Evolutionary conservation across 2,329 filamentous ascomycete species (phyloP), one percentile per base, ranked within the genome.

Genomic region (Aspergillus phoenicis): DNA sequence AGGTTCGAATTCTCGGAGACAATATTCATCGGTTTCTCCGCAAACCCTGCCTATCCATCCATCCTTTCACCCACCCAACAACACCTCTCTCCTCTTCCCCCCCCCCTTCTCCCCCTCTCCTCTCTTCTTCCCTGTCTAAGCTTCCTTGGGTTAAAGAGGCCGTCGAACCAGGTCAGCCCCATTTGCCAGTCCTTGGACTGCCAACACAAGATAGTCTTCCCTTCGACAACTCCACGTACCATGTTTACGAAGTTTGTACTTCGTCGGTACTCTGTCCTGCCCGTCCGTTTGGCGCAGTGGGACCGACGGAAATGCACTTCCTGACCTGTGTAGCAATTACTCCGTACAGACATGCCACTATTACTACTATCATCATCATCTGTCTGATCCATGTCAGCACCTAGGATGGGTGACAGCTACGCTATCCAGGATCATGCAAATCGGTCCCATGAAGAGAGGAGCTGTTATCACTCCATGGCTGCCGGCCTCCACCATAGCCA

Each of bases 1-100:
- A 63, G 63, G 48, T 62, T 66, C 60, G 64, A 65, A 65, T 60
- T 24, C 55, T 61, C 55, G 60, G 58, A 57, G 49, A 30, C 55
- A 43, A 24, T 11, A 36, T 43, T 61, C 39, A 28, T 49, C 56
- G 38, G 57, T 60, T 63, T 59, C 60, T 63, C 63, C 63, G 62
- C 59, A 65, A 66, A 66, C 61, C 61, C 63, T 65, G 63, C 39
- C 64, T 60, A 38, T 47, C 47, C 55, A 48, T 15, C 33, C 33
- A 36, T 36, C 11, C 33, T 13, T 36, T 13, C 33, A 13, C 33
- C 33, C 11, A 15, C 33, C 33, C 24, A 20, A 47, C 28, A 30
- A 30, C 10, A 30, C 10, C 10, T 30, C 28, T 30, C 28, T 30
- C 28, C 28, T 10, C 28, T 30, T 4, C 5, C 11, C 24, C 36